Base-by-base conservation (phyloP, 2,329 filamentous ascomycete species). In the Lasiodiplodia theobromae region DNA sequence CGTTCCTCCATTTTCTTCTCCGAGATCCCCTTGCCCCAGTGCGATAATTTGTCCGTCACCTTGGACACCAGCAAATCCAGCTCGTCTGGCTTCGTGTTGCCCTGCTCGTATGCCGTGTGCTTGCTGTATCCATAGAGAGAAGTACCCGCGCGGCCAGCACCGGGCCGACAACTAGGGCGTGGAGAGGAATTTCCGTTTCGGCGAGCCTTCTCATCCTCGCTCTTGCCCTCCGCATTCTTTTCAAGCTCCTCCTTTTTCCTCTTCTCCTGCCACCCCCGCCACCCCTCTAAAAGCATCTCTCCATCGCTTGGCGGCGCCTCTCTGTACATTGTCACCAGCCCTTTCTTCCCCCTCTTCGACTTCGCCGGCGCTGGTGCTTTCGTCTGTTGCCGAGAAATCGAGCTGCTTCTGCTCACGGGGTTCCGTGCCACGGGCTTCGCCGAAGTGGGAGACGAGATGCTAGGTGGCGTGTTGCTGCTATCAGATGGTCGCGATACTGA, bases 41-140 rank as follows among this genome's bases (percentile, higher is more conserved):
- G 60, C 47, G 60, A 38, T 14, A 64, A 12, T 31, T 64, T 64
- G 31, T 64, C 60, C 47, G 60, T 16, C 5, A 64, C 60, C 31
- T 52, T 64, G 25, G 60, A 64, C 31, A 64, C 60, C 12, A 52
- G n/a, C 1, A 52, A 4, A 12, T 64, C 60, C 1, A 64, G 31
- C 7, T 64, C 60, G 23, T 64, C 60, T 11, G 28, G 44, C 31
- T 18, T 38, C 10, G 44, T 38, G 12, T 21, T 25, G 2, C 52
- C 60, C 11, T 64, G 47, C 18, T 25, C 60, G n/a, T 28, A 28
- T 6, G 47, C 31, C 4, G 47, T 38, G 8, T 23, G 44, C 31
- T 52, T 34, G 1, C n/a, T 52, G 47, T 52, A 34, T 12, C 40
- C 28, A 28, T 62, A 47, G 4, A 51, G 40, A 10, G 40, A 18